These are phyloP conservation scores for Tetrapyrgos nigripes DNA, from an alignment of 1,284 basidiomycete species.

Conservation along the genomic window DNA sequence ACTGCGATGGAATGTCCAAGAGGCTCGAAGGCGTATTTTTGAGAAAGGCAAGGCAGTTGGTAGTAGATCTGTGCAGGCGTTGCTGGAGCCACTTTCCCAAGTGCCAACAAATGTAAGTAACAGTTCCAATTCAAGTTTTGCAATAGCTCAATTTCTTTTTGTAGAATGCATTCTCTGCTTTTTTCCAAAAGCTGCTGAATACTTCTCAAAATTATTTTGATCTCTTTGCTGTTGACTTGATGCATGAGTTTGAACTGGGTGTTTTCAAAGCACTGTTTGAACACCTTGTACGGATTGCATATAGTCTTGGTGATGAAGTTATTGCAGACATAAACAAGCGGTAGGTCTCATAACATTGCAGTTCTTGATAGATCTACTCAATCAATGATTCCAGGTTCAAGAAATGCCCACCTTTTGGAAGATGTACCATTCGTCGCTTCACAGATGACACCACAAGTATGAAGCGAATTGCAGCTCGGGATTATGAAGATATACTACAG, in stretches of 20 bases:
- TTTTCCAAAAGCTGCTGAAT: constrained; percentile 18
- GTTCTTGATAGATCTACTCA: neutral
- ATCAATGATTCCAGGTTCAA: neutral
- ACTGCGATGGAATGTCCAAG: neutral
- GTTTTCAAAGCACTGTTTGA: constrained; percentile 32
- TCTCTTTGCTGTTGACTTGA: constrained; percentile 21
- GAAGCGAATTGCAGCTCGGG: constrained; percentile 25
- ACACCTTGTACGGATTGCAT: constrained; percentile 30
- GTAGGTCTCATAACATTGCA: constrained; percentile 2
- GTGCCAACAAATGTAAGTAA: constrained; percentile 5
- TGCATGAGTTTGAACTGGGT: constrained; percentile 24
- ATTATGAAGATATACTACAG: constrained; percentile 31
- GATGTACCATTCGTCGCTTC: constrained; percentile 22
- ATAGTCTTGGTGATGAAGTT: constrained; percentile 2
- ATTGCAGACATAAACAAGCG: constrained; percentile 14
- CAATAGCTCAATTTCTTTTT: too few species aligned
- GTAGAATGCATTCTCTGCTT: constrained; percentile 16
- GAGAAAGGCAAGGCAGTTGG: constrained; percentile 18
- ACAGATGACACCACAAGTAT: constrained; percentile 21
- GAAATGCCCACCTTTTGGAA: constrained; percentile 21
- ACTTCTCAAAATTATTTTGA: constrained; percentile 22
- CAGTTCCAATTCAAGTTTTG: too few species aligned
- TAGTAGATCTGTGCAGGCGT: neutral
- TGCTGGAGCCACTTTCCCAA: neutral
- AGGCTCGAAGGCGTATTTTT: constrained; percentile 29